Evolutionary conservation across 2,329 filamentous ascomycete genomes (phyloP).

Genomic region (Metarhizium rileyi): DNA sequence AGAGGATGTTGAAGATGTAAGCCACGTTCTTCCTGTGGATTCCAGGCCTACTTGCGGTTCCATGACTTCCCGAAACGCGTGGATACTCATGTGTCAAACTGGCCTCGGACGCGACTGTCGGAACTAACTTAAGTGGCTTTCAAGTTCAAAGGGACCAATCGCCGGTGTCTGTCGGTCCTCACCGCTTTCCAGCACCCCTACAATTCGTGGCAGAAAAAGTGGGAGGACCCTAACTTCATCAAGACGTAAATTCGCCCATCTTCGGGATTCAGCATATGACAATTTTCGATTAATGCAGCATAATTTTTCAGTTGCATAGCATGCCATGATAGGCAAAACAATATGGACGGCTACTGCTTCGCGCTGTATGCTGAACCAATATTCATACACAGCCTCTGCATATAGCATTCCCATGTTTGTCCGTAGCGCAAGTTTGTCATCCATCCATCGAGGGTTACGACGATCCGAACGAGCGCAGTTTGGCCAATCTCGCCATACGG

Average conservation of each 20-base stretch:
- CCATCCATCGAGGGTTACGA: conserved; percentile 59
- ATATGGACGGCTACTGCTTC: conserved; percentile 15
- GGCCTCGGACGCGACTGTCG: too few species aligned
- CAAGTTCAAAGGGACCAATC: background rate
- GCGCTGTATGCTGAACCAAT: conserved; percentile 9
- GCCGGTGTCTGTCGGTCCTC: conserved; percentile 3
- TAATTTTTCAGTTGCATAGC: conserved; percentile 4
- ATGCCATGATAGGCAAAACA: conserved; percentile 20
- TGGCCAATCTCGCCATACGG: conserved; percentile 12
- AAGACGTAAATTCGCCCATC: background rate
- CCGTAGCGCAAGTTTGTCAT: conserved; percentile 41
- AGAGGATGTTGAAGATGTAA: background rate
- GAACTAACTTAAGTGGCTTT: too few species aligned
- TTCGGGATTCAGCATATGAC: background rate
- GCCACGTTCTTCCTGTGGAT: background rate
- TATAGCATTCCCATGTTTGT: conserved; percentile 1
- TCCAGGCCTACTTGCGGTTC: background rate
- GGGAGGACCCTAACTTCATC: conserved; percentile 3
- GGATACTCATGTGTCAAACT: background rate
- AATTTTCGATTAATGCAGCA: background rate
- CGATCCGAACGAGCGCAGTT: conserved; percentile 28
- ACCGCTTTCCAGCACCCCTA: conserved; percentile 13
- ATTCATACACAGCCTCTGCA: background rate
- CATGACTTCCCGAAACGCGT: background rate
- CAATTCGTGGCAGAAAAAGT: conserved; percentile 18